phyloP scores from a whole-genome alignment of 2,329 filamentous ascomycete genomes.

The Penicillium paneum region DNA sequence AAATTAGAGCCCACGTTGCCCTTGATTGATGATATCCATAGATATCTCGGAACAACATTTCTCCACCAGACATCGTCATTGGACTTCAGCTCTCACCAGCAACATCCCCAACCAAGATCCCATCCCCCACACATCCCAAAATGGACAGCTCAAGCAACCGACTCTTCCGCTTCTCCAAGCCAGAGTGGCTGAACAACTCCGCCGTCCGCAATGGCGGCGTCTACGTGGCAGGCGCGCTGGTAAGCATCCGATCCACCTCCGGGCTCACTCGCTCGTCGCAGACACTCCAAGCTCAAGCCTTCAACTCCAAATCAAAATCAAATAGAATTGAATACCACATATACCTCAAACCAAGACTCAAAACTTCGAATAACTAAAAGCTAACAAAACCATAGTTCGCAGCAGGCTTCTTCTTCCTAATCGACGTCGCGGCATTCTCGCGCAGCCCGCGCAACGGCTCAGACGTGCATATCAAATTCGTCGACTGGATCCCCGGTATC shows the following conservation, averaged over 20 bases:
- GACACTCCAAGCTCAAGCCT: background rate
- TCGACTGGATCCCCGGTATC: constrained; percentile 70
- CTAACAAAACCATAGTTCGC: constrained; percentile 54
- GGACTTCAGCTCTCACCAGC: constrained; percentile 11
- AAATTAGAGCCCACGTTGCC: background rate
- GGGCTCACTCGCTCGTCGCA: background rate
- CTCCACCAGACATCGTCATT: constrained; percentile 21
- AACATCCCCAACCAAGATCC: background rate
- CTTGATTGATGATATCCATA: background rate
- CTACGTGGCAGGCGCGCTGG: constrained; percentile 63
- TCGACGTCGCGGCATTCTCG: constrained; percentile 64
- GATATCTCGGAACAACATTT: constrained; percentile 17
- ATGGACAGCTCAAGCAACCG: constrained; percentile 52
- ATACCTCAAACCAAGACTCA: background rate
- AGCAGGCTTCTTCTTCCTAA: constrained; percentile 66
- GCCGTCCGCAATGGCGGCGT: constrained; percentile 63
- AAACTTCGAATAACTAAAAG: background rate
- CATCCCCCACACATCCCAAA: constrained; percentile 2
- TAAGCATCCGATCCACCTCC: constrained; percentile 38
- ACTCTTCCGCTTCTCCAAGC: constrained; percentile 66
- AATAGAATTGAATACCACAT: background rate
- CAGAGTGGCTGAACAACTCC: constrained; percentile 64
- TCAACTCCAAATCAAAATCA: background rate
- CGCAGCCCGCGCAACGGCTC: constrained; percentile 61
- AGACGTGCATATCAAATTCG: constrained; percentile 63